Evolutionary conservation across 164 flowering plant species (phyloP), one percentile per base, ranked within the genome.

Genomic region (Magnolia sinica): DNA sequence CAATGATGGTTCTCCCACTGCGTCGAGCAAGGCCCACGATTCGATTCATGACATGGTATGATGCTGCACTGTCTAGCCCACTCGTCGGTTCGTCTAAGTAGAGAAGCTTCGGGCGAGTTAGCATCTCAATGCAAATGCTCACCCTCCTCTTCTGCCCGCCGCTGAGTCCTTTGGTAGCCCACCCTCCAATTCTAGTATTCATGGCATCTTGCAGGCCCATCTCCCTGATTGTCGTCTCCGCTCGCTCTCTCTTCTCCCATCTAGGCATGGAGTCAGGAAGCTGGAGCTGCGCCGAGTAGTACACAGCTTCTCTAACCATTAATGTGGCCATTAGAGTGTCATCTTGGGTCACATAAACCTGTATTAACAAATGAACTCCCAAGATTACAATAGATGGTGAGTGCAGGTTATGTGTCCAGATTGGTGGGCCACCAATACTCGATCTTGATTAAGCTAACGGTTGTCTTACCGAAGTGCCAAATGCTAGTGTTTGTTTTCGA

Each of bases 81-180:
- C 89, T 88, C 0, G 93, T 91, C 2, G 96, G 96, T 77, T 91
- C 95, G 64, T 92, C 94, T 10, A 92, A 86, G 64, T 90, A 89
- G 29, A 88, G 86, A 73, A 87, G 86, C 73, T 79, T 83, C 1
- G 93, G 96, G 8, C 84, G 67, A 4, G 86, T 87, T n/a, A 90
- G 68, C 52, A 90, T 86, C 79, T 90, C 89, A 4, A 87, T 73
- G 75, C 88, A 82, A 72, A 91, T 89, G 84, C 90, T 87, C 7
- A 91, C 85, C 77, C 95, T 83, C 51, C 87, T 84, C 87, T 85
- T 88, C 50, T 91, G 89, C 0, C 96, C 93, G 0, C 86, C 86
- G 52, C 93, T 90, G 18, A 91, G 80, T 1, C 96, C 92, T 74
- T 84, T 88, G 13, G 7, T 24, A 19, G 84, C 83, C 86, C 86